Conservation (phyloP, 352 stramenopile species). For the Phytopythium delawarense region DNA sequence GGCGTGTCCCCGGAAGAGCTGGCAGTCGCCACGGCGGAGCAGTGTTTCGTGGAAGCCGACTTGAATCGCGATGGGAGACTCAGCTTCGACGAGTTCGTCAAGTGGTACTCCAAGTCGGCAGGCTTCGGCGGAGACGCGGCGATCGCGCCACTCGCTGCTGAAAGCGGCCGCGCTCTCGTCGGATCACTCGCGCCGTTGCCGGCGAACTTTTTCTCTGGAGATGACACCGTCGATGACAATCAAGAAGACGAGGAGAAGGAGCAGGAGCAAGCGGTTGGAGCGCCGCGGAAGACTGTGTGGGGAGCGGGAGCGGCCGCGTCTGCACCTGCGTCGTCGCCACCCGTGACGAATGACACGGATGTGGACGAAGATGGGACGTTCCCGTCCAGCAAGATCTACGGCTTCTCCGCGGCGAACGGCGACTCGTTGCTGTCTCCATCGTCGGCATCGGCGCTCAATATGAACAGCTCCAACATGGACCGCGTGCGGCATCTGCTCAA, state of each 20-base stretch:
- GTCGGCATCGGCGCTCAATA: constrained; percentile 42
- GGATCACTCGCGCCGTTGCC: not conserved
- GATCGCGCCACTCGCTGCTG: not conserved
- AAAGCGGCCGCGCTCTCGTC: constrained; percentile 4
- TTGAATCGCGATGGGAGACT: constrained; percentile 75
- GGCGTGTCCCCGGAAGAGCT: constrained; percentile 68
- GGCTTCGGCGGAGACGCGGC: constrained; percentile 19
- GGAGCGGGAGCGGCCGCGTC: constrained; percentile 6
- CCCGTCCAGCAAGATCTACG: constrained; percentile 37
- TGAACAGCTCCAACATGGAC: constrained; percentile 79
- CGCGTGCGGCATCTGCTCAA: constrained; percentile 72
- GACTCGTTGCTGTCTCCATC: constrained; percentile 40
- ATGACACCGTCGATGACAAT: not conserved
- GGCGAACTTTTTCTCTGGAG: not conserved
- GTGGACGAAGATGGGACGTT: constrained; percentile 14
- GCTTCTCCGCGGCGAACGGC: constrained; percentile 29
- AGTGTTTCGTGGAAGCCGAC: constrained; percentile 84
- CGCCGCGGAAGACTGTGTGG: constrained; percentile 25
- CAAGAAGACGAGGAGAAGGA: constrained; percentile 3
- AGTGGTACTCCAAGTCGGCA: constrained; percentile 72
- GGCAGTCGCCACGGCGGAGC: constrained; percentile 71
- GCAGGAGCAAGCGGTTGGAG: constrained; percentile 7
- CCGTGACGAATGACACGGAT: not conserved
- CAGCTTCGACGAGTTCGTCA: constrained; percentile 85
- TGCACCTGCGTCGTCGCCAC: constrained; percentile 1